Percentiles rank a stretch among this genome's conserved stretches.
Conservation (phyloP, 257 asterid genomes). For the Nicotiana paniculata region DNA sequence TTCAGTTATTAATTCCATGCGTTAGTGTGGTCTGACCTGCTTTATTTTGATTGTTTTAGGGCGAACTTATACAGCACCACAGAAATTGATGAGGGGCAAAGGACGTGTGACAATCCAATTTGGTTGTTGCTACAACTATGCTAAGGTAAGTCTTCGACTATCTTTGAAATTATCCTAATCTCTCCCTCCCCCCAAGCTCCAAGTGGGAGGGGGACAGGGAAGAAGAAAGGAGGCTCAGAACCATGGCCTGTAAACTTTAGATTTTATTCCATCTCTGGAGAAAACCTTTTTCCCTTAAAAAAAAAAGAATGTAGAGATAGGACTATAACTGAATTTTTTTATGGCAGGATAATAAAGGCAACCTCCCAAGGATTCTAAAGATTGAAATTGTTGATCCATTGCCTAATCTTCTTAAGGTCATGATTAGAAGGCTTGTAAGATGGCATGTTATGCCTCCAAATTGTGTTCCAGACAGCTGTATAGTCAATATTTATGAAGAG, state of each 20-base stretch:
- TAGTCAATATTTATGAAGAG: constrained; percentile 33
- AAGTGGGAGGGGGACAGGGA: not conserved
- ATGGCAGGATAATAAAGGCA: constrained; percentile 32
- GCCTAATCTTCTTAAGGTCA: constrained; percentile 30
- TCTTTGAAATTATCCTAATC: not conserved
- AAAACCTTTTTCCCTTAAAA: not conserved
- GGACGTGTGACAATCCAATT: constrained; percentile 46
- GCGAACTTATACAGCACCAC: constrained; percentile 31
- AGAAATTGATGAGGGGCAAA: constrained; percentile 39
- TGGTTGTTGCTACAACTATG: constrained; percentile 44
- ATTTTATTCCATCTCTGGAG: not conserved
- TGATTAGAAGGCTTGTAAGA: constrained; percentile 33
- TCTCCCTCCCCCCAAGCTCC: not conserved
- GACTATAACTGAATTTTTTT: not conserved
- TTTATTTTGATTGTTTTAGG: constrained; percentile 7
- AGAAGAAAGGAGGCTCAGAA: not conserved
- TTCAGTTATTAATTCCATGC: constrained; percentile 8
- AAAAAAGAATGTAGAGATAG: not conserved
- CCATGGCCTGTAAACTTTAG: not conserved
- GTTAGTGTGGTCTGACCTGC: not conserved
- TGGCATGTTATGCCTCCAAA: constrained; percentile 39
- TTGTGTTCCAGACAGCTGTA: constrained; percentile 44
- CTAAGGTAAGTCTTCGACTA: constrained; percentile 9
- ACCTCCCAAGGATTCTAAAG: constrained; percentile 32
- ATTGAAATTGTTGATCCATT: constrained; percentile 30